Percentiles rank a stretch among this genome's conserved stretches.
Evolutionary conservation across 768 basidiomycete genomes (phyloP).

Genomic region (Filobasidium floriforme): DNA sequence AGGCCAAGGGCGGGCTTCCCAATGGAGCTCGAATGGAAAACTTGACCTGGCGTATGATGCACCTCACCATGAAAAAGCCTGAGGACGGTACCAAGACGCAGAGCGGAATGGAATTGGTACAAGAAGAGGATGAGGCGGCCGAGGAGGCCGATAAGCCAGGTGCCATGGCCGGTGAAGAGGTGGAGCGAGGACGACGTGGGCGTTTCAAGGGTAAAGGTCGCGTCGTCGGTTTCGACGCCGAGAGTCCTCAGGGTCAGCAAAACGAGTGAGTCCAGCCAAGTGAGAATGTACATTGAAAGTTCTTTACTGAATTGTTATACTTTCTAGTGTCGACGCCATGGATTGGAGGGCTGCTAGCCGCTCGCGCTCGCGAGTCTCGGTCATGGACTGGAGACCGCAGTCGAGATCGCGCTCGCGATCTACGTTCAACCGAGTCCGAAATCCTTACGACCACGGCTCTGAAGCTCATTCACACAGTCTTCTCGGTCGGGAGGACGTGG

Average conservation of each 20-base stretch:
- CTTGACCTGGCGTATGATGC: constrained; percentile 98
- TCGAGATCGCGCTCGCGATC: constrained; percentile 51
- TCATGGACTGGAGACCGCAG: constrained; percentile 72
- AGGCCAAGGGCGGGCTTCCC: constrained; percentile 78
- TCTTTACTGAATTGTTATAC: constrained; percentile 39
- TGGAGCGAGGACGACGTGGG: constrained; percentile 35
- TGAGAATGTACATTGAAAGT: constrained; percentile 47
- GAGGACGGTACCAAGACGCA: constrained; percentile 10
- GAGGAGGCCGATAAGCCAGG: constrained; percentile 25
- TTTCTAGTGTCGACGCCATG: constrained; percentile 41
- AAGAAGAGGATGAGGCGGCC: constrained; percentile 29
- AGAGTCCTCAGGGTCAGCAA: constrained; percentile 52
- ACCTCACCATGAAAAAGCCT: constrained; percentile 77
- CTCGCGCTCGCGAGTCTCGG: constrained; percentile 64
- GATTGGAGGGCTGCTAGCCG: constrained; percentile 57
- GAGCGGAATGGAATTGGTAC: constrained; percentile 20
- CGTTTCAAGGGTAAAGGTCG: constrained; percentile 42
- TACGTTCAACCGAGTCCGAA: constrained; percentile 49
- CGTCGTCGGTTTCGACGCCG: constrained; percentile 39
- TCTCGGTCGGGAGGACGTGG: constrained; percentile 26
- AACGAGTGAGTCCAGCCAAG: constrained; percentile 49
- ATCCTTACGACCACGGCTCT: constrained; percentile 35
- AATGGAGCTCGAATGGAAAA: constrained; percentile 97
- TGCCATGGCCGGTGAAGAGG: constrained; percentile 34
- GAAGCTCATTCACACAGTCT: constrained; percentile 46